These are phyloP conservation scores for Pseudogymnoascus sp. DNA, from an alignment of 2,329 filamentous ascomycete species.

Conservation along the genomic window DNA sequence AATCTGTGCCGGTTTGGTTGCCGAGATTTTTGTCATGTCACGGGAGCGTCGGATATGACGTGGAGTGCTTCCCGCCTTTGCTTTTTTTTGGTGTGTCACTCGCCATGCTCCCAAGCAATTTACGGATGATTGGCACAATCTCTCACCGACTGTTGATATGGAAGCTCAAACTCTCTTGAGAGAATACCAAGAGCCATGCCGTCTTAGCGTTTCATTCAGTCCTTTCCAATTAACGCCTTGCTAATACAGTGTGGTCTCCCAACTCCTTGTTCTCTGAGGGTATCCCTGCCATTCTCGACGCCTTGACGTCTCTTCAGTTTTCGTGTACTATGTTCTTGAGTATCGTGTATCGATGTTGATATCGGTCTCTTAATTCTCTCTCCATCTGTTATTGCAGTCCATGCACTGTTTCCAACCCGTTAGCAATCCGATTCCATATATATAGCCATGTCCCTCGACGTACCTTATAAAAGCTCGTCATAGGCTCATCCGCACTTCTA, in stretches of 20 bases:
- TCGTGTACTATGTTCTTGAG: background rate
- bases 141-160: conserved; percentile 3
- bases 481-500: conserved; percentile 94
- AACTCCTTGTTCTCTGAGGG: background rate
- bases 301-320: background rate
- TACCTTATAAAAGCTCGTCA: conserved; percentile 93
- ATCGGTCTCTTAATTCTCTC: conserved; percentile 47
- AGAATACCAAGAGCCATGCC: background rate
- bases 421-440: conserved; percentile 6
- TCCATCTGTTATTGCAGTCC: conserved; percentile 58
- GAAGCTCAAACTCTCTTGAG: background rate
- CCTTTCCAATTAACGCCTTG: background rate
- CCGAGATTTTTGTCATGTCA: conserved; percentile 1
- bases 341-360: background rate
- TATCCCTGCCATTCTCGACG: background rate
- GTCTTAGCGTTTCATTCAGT: too few species aligned
- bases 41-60: background rate
- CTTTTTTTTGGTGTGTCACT: background rate
- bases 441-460: conserved; percentile 20
- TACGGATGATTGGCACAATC: background rate
- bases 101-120: conserved; percentile 5
- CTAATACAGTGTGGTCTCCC: background rate
- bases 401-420: conserved; percentile 47
- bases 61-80: background rate
- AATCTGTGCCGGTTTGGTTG: background rate